A percentile compares a stretch with the other conserved stretches of the same genome.
Conservation (phyloP, 495 filamentous ascomycete species). For the Cladorrhinum samala region DNA sequence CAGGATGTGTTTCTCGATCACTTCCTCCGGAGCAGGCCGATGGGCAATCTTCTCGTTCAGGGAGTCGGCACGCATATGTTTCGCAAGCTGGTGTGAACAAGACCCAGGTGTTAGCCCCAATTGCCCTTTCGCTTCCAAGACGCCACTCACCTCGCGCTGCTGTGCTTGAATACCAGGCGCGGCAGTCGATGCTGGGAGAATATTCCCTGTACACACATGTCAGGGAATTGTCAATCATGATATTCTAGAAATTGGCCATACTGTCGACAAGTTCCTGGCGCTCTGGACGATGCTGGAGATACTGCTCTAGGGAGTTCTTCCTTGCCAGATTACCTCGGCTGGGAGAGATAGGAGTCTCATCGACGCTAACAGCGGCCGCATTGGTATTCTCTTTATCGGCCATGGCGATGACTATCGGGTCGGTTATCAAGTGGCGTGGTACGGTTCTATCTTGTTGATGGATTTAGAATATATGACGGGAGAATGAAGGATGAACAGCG, state of each 20-base stretch:
- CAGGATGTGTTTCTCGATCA: conserved; percentile 73
- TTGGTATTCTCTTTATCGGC: conserved; percentile 28
- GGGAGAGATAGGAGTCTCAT: conserved; percentile 62
- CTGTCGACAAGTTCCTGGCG: conserved; percentile 78
- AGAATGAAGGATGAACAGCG: neutral
- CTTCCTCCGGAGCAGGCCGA: conserved; percentile 64
- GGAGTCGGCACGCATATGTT: conserved; percentile 76
- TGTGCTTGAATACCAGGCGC: conserved; percentile 70
- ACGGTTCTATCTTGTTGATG: too few relatives aligned
- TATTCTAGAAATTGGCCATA: conserved; percentile 35
- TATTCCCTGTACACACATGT: conserved; percentile 52
- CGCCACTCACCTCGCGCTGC: conserved; percentile 58
- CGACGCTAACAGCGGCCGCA: conserved; percentile 14
- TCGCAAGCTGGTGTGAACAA: conserved; percentile 68
- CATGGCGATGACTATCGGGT: conserved; percentile 27
- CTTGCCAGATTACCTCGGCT: conserved; percentile 49
- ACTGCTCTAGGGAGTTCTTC: conserved; percentile 84
- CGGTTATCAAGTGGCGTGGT: neutral
- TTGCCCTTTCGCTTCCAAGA: too few relatives aligned
- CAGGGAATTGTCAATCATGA: conserved; percentile 1
- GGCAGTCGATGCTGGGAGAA: conserved; percentile 68
- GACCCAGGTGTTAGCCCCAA: too few relatives aligned
- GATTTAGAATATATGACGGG: too few relatives aligned
- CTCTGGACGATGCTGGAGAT: conserved; percentile 73
- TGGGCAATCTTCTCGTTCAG: conserved; percentile 76